Evolutionary conservation across 192 early-diverging fungal species (phyloP).

Genomic region (Podila clonocystis): DNA sequence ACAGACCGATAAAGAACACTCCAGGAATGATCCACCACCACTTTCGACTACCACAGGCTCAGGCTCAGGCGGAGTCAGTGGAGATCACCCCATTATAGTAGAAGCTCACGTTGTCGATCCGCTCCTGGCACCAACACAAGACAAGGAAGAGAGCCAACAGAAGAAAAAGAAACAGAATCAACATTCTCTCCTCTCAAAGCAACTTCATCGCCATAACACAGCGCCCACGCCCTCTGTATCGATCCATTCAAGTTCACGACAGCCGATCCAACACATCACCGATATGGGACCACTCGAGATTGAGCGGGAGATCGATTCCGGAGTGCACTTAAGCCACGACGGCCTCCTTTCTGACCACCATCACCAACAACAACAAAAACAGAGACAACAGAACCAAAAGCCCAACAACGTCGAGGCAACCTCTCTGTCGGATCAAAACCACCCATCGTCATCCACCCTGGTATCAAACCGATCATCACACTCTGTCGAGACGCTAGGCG

Average conservation of each 20-base stretch:
- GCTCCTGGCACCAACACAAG: neutral
- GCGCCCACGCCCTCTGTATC: constrained; percentile 5
- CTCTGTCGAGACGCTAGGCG: neutral
- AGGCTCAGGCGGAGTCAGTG: neutral
- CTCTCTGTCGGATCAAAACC: neutral
- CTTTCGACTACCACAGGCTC: neutral
- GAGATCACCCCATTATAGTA: neutral
- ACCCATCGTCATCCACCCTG: neutral
- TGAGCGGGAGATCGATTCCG: constrained; percentile 17
- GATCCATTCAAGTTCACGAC: neutral
- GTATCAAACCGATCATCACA: neutral
- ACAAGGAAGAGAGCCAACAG: neutral
- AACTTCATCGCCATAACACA: neutral
- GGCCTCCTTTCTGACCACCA: neutral
- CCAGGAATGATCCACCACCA: neutral
- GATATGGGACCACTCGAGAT: constrained; percentile 38
- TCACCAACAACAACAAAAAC: neutral
- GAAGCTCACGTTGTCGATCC: constrained; percentile 2
- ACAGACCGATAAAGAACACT: neutral
- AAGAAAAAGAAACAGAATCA: neutral
- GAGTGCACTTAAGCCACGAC: constrained; percentile 9
- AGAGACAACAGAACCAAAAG: neutral
- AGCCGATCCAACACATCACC: constrained; percentile 25
- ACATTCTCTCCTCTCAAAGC: neutral
- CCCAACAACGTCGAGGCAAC: neutral